Conservation (phyloP, 306 rosid species). For the Citrullus amarus region DNA sequence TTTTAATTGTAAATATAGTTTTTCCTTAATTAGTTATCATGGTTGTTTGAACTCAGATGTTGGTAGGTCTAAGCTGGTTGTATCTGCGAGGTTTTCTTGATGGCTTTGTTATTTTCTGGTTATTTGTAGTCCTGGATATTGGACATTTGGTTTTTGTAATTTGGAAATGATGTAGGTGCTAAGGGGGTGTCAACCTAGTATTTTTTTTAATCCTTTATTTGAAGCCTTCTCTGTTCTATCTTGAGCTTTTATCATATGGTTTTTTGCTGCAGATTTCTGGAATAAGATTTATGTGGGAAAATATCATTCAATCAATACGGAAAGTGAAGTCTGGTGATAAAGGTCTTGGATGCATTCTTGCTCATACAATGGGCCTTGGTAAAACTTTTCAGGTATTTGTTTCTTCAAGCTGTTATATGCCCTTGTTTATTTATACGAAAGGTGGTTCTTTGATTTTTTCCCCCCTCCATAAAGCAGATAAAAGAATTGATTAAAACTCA, state of each 20-base stretch:
- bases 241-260: background rate
- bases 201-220: background rate
- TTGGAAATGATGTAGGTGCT: too few species aligned
- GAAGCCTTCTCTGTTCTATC: background rate
- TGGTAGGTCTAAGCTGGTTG: too few species aligned
- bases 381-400: conserved; percentile 87
- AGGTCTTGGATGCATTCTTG: conserved; percentile 98
- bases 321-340: conserved; percentile 87
- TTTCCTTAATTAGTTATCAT: too few species aligned
- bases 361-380: conserved; percentile 99
- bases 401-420: background rate
- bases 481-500: background rate
- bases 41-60: too few species aligned
- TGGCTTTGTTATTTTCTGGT: too few species aligned
- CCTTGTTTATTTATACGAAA: background rate
- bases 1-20: too few species aligned
- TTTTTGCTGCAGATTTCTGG: conserved; percentile 54
- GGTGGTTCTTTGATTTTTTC: background rate
- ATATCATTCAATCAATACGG: conserved; percentile 80
- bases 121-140: too few species aligned
- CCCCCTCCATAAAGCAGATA: background rate
- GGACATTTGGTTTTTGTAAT: too few species aligned
- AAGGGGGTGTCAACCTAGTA: too few species aligned
- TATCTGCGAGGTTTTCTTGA: too few species aligned
- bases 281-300: conserved; percentile 97